Percentiles rank a stretch among this genome's conserved stretches.
Evolutionary conservation across 129 eudicot genomes (phyloP).

Genomic region (Lonicera japonica): DNA sequence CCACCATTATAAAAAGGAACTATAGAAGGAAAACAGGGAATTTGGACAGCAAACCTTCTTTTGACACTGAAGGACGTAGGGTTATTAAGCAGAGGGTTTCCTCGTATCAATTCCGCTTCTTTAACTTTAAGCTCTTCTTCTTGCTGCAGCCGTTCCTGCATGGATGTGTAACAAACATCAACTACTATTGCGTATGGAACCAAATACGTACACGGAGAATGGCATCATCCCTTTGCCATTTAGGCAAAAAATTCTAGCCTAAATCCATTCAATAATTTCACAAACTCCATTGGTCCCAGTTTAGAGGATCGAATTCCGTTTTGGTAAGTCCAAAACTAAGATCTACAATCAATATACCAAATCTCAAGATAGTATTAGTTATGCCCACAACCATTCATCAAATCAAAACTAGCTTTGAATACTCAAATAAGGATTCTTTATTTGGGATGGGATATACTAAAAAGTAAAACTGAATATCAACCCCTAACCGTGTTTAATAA

Average conservation of each 20-base stretch:
- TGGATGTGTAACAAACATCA: neutral
- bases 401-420: no score
- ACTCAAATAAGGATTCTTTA: no score
- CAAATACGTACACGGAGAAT: neutral
- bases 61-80: slow-evolving; percentile 67
- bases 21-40: neutral
- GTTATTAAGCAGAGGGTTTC: slow-evolving; percentile 83
- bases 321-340: neutral
- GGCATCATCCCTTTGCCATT: neutral
- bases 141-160: slow-evolving; percentile 72
- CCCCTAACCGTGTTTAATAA: no score
- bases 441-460: no score
- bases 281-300: neutral
- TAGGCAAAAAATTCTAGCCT: no score
- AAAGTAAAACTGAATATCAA: no score
- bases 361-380: no score
- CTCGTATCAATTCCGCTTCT: slow-evolving; percentile 77
- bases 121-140: slow-evolving; percentile 87
- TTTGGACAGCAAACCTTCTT: slow-evolving; percentile 54
- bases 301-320: neutral
- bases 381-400: no score
- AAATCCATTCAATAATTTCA: no score
- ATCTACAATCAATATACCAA: no score
- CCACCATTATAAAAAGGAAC: neutral
- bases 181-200: no score